Evolutionary conservation across 495 filamentous ascomycete species (phyloP), one percentile per base, ranked within the genome.

Genomic region (Hypoxylon intermedium): DNA sequence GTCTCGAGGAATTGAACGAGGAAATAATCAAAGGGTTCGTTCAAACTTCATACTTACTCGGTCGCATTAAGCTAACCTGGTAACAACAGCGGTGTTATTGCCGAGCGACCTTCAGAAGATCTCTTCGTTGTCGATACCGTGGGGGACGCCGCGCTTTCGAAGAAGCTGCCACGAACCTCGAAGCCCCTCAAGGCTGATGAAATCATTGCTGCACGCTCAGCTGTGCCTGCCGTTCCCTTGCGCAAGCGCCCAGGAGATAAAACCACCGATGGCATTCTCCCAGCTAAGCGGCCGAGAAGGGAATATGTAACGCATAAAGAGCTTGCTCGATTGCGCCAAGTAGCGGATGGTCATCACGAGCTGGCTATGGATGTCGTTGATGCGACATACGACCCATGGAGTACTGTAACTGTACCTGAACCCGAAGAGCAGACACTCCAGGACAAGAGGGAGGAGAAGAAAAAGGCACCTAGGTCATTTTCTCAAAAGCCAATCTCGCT

Each of bases 111-210:
- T 0, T 89, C 91, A 9, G 83, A 69, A 15, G 84, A 92, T 33
- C 87, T 98, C 50, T 98, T 97, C 75, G 79, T 83, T 6, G 71
- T 96, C 64, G 94, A 98, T 71, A 87, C 81, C 7, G 77, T 76
- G n/a, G 91, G 92, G 38, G 84, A 87, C 50, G 69, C 69, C 7
- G 72, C 79, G 7, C 82, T 93, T 40, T 77, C 79, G 26, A 86
- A 87, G 69, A 74, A 80, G 51, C 80, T 84, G 64, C 74, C 83
- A 36, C 89, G 89, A 68, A 53, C 70, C 57, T 75, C 71, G 52
- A 96, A 94, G 73, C 78, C 82, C 9, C 82, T 98, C 49, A 96
- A 90, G 74, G 82, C 86, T 47, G 92, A 98, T 60, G 89, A 97
- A 71, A 98, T 98, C 54, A 84, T 98, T 47, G 87, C 91, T 3